Evolutionary conservation across 2,329 filamentous ascomycete species (phyloP).

Genomic region (Cytospora mali): DNA sequence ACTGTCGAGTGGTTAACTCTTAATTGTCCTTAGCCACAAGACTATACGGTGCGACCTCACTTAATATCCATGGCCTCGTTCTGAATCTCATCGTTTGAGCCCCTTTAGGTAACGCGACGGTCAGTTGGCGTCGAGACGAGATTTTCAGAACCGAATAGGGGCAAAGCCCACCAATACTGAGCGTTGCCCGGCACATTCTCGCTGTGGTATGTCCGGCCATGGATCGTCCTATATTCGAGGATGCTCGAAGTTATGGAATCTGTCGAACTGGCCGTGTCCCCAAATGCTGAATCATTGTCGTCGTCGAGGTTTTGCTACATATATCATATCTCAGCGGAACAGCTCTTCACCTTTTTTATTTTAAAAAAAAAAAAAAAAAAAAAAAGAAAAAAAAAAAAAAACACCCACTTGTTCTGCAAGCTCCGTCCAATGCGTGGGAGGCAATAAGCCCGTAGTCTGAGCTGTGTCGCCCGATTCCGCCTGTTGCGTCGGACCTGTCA

Average conservation of each 20-base stretch:
- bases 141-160: conserved; percentile 43
- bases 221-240: conserved; percentile 26
- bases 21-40: no score
- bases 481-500: neutral
- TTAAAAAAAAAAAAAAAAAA: no score
- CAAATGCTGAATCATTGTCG: conserved; percentile 27
- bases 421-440: conserved; percentile 26
- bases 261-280: conserved; percentile 26
- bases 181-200: conserved; percentile 23
- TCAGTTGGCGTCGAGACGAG: conserved; percentile 5
- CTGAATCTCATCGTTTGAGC: conserved; percentile 38
- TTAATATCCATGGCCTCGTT: conserved; percentile 39
- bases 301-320: conserved; percentile 20
- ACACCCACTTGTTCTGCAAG: conserved; percentile 26
- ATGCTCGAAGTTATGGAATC: conserved; percentile 26
- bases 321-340: conserved; percentile 6
- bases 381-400: no score
- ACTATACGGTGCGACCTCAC: conserved; percentile 21
- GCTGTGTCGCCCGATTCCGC: neutral
- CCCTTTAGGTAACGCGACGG: conserved; percentile 16
- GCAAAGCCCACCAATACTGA: conserved; percentile 25
- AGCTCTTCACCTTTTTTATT: no score
- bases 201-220: conserved; percentile 28
- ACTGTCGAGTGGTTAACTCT: conserved; percentile 23
- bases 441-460: conserved; percentile 18